phyloP scores from a whole-genome alignment of 805 yeast genomes.

The Candida ulmi region DNA sequence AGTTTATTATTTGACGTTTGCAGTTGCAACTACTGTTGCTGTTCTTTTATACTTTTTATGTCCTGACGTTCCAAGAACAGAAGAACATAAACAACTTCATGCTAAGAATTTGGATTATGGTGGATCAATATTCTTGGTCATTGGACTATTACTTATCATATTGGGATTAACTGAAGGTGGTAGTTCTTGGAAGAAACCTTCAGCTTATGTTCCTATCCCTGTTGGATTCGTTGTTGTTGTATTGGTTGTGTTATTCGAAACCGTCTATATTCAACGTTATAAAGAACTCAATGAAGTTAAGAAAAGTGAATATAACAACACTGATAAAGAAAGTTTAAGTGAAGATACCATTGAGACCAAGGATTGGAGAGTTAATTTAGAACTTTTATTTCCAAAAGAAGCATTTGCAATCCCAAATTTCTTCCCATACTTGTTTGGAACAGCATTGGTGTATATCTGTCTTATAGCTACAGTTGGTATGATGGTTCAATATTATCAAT shows the following conservation, averaged over 20 bases:
- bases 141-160: constrained; percentile 32
- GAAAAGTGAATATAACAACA: no score
- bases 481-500: constrained; percentile 23
- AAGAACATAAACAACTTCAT: constrained; percentile 13
- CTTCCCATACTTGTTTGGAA: constrained; percentile 10
- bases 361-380: constrained; percentile 10
- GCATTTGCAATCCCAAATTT: constrained; percentile 24
- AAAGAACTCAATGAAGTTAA: constrained; percentile 6
- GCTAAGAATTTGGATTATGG: constrained; percentile 28
- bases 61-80: constrained; percentile 23
- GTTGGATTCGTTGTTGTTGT: constrained; percentile 31
- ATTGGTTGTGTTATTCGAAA: constrained; percentile 27
- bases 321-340: background rate
- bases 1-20: constrained; percentile 34
- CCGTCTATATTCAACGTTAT: constrained; percentile 13
- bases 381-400: constrained; percentile 25
- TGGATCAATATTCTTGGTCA: constrained; percentile 28
- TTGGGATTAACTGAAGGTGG: constrained; percentile 43
- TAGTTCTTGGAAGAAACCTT: constrained; percentile 34
- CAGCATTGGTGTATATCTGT: constrained; percentile 14
- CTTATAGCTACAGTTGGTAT: constrained; percentile 15
- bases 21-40: constrained; percentile 18
- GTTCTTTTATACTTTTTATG: constrained; percentile 24
- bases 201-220: constrained; percentile 35
- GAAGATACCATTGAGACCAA: background rate